Percentiles rank a stretch among this genome's conserved stretches.
These are phyloP conservation scores for Naganishia vishniacii DNA, from an alignment of 768 basidiomycete genomes.

Conservation along the genomic window DNA sequence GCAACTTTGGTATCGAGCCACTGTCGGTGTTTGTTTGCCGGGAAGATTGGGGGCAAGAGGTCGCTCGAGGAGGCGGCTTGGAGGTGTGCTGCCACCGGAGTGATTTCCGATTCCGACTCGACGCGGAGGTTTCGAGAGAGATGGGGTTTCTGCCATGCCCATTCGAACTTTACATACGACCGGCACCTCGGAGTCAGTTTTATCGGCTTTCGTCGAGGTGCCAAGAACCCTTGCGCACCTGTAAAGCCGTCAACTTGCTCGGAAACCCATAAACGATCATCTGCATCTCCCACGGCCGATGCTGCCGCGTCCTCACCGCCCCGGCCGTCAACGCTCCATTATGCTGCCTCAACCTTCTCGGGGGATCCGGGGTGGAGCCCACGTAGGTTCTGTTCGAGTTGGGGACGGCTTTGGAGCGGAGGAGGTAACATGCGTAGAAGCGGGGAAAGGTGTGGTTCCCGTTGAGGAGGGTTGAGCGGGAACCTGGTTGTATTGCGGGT, in stretches of 20 bases:
- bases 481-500: not conserved
- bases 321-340: slow-evolving; percentile 71
- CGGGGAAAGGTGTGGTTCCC: slow-evolving; percentile 49
- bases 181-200: too few relatives aligned
- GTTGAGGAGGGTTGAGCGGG: slow-evolving; percentile 37
- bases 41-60: slow-evolving; percentile 36
- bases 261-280: slow-evolving; percentile 79
- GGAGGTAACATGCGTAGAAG: slow-evolving; percentile 78
- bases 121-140: slow-evolving; percentile 58
- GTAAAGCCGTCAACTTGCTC: slow-evolving; percentile 63
- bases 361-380: slow-evolving; percentile 51
- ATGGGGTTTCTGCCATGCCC: slow-evolving; percentile 75
- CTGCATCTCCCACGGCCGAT: slow-evolving; percentile 56
- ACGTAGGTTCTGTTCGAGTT: slow-evolving; percentile 38
- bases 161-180: slow-evolving; percentile 62
- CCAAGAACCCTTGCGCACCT: slow-evolving; percentile 34
- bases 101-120: slow-evolving; percentile 1
- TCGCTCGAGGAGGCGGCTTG: slow-evolving; percentile 23
- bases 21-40: slow-evolving; percentile 39
- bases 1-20: slow-evolving; percentile 41
- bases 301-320: slow-evolving; percentile 52
- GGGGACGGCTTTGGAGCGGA: slow-evolving; percentile 54
- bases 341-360: slow-evolving; percentile 59
- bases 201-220: too few relatives aligned
- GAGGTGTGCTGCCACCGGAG: slow-evolving; percentile 10